Evolutionary conservation across 768 basidiomycete species (phyloP).

Genomic region (Hygrophoropsis aurantiaca): DNA sequence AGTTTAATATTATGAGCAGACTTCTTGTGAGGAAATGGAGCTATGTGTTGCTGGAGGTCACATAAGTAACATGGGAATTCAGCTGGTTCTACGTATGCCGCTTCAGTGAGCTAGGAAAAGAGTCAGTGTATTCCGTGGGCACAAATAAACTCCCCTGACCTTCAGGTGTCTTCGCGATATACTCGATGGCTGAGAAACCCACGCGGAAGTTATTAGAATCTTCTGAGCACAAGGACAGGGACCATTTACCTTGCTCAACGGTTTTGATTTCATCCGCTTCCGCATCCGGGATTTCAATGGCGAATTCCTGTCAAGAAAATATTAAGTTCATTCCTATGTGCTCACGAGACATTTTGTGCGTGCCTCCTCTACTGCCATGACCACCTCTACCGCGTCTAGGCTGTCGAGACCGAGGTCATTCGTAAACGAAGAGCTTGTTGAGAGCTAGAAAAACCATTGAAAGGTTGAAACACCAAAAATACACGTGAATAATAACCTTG

Average conservation of each 20-base stretch:
- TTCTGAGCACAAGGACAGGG: background rate
- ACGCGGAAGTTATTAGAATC: conserved; percentile 1
- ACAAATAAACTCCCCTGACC: conserved; percentile 44
- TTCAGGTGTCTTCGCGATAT: conserved; percentile 91
- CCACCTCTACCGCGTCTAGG: conserved; percentile 94
- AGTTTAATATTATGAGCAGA: background rate
- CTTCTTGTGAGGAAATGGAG: conserved; percentile 3
- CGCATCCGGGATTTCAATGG: conserved; percentile 95
- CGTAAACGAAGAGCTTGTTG: conserved; percentile 51
- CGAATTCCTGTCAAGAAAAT: conserved; percentile 70
- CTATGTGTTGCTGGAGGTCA: conserved; percentile 18
- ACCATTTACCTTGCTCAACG: conserved; percentile 77
- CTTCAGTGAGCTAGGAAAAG: conserved; percentile 46
- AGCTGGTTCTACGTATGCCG: conserved; percentile 7
- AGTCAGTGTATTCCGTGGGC: conserved; percentile 11
- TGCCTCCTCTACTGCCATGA: conserved; percentile 98
- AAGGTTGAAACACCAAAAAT: conserved; percentile 42
- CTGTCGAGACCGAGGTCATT: conserved; percentile 73
- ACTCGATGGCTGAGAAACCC: conserved; percentile 76
- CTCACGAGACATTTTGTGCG: conserved; percentile 4
- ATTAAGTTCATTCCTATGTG: conserved; percentile 6
- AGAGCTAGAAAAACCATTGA: conserved; percentile 51
- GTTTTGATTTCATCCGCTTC: conserved; percentile 95
- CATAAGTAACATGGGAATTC: conserved; percentile 11
- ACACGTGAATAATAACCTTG: conserved; percentile 21